These are phyloP conservation scores for Tolypocladium ovalisporum DNA, from an alignment of 2,329 filamentous ascomycete genomes.

Conservation along the genomic window DNA sequence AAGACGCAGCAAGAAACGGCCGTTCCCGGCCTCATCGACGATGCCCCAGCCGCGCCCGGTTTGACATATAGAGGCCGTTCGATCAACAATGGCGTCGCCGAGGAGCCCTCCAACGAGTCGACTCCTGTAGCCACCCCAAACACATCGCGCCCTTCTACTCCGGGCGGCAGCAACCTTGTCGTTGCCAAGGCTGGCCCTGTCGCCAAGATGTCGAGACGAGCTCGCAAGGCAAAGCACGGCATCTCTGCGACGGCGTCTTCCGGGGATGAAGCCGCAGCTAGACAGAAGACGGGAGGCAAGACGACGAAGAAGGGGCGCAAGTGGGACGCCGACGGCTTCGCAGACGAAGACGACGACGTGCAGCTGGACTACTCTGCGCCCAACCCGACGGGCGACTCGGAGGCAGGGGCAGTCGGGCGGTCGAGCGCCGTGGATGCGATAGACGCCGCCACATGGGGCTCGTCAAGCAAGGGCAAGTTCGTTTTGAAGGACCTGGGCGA, in stretches of 20 bases:
- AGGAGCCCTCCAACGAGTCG: slow-evolving; percentile 49
- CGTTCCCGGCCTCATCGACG: slow-evolving; percentile 15
- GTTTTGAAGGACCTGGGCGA: slow-evolving; percentile 88
- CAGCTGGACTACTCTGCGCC: slow-evolving; percentile 82
- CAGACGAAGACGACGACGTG: slow-evolving; percentile 65
- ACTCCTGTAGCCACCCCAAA: slow-evolving; percentile 62
- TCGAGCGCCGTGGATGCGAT: slow-evolving; percentile 60
- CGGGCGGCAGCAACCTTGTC: slow-evolving; percentile 50
- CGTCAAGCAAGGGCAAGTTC: slow-evolving; percentile 81
- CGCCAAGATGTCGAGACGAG: slow-evolving; percentile 68
- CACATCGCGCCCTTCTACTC: slow-evolving; percentile 70
- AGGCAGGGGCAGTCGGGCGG: slow-evolving; percentile 36
- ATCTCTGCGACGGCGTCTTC: slow-evolving; percentile 61
- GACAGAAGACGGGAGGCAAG: slow-evolving; percentile 41
- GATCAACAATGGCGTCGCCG: slow-evolving; percentile 21
- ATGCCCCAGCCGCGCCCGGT: slow-evolving; percentile 20
- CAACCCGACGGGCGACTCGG: slow-evolving; percentile 42
- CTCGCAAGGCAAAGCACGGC: slow-evolving; percentile 59
- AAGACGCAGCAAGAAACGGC: slow-evolving; percentile 19
- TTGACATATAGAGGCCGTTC: slow-evolving; percentile 28
- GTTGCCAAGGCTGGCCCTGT: slow-evolving; percentile 65
- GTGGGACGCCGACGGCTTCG: slow-evolving; percentile 84
- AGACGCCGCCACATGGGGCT: slow-evolving; percentile 74
- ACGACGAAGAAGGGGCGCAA: slow-evolving; percentile 82
- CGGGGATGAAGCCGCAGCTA: slow-evolving; percentile 63